Conservation (phyloP, 768 basidiomycete genomes). For the Tylopilus felleus region DNA sequence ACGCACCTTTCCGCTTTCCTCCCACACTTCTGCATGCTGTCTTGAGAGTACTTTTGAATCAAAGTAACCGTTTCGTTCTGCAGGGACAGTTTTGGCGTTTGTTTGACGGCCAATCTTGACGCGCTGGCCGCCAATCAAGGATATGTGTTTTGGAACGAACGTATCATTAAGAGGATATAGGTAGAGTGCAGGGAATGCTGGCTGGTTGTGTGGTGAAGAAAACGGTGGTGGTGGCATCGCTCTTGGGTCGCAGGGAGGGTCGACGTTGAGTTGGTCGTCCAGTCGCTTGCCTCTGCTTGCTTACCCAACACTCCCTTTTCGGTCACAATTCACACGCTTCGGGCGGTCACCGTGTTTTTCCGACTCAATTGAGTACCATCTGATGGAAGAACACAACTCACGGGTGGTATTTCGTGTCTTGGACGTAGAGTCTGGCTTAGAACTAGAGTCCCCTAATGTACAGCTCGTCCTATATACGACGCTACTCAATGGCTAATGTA, state of each 20-base stretch:
- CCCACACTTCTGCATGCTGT: conserved; percentile 99
- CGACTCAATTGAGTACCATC: too few species aligned
- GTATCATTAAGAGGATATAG: conserved; percentile 94
- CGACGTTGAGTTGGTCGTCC: conserved; percentile 10
- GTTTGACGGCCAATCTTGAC: conserved; percentile 95
- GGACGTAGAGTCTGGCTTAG: too few species aligned
- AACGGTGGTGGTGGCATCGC: conserved; percentile 36
- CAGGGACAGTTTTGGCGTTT: conserved; percentile 90
- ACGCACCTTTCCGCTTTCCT: conserved; percentile 79
- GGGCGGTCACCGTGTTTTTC: too few species aligned
- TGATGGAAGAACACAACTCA: too few species aligned
- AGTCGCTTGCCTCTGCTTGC: conserved; percentile 12
- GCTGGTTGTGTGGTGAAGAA: conserved; percentile 28
- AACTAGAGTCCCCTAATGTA: too few species aligned
- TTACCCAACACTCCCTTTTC: conserved; percentile 6
- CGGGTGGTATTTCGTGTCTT: too few species aligned
- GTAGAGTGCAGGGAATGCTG: conserved; percentile 47
- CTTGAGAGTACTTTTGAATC: conserved; percentile 93
- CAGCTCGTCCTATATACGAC: too few species aligned
- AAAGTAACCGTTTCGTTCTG: conserved; percentile 93
- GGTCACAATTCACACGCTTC: conserved; percentile 10
- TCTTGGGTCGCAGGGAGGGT: conserved; percentile 12
- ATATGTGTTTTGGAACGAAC: conserved; percentile 91
- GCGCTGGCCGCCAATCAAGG: conserved; percentile 60
- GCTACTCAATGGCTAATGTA: too few species aligned